These are phyloP conservation scores for Spergularia marina DNA, from an alignment of 148 eudicot genomes.

Conservation along the genomic window DNA sequence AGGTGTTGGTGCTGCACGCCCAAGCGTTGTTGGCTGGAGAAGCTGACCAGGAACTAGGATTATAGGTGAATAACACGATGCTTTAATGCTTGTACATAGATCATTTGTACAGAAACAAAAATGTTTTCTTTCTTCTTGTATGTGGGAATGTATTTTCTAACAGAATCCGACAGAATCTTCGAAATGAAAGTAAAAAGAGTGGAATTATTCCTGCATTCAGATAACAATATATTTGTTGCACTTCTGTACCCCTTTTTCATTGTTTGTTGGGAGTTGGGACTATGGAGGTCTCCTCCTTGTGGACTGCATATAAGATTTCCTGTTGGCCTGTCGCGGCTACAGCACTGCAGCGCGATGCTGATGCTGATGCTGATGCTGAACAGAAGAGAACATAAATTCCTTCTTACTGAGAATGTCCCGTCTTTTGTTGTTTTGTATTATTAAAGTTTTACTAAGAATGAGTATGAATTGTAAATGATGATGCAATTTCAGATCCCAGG, in stretches of 20 bases:
- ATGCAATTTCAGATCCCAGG: not conserved
- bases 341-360: no score
- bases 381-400: no score
- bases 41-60: constrained; percentile 31
- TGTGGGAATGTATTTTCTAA: constrained; percentile 28
- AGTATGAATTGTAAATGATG: not conserved
- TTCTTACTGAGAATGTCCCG: no score
- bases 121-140: constrained; percentile 10
- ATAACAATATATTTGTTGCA: not conserved
- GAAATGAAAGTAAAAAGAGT: constrained; percentile 16
- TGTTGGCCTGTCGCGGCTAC: no score
- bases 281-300: no score
- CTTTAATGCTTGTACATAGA: constrained; percentile 26
- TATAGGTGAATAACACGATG: constrained; percentile 25
- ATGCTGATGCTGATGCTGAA: no score
- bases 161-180: constrained; percentile 17
- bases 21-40: constrained; percentile 42
- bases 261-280: no score
- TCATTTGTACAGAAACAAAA: constrained; percentile 38
- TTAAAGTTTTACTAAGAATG: no score
- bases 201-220: not conserved
- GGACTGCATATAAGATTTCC: no score
- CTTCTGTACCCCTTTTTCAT: no score
- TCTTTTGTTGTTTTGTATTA: no score
- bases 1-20: constrained; percentile 21